phyloP scores from a whole-genome alignment of 192 early-diverging fungal genomes.

The Cetraspora pellucida region DNA sequence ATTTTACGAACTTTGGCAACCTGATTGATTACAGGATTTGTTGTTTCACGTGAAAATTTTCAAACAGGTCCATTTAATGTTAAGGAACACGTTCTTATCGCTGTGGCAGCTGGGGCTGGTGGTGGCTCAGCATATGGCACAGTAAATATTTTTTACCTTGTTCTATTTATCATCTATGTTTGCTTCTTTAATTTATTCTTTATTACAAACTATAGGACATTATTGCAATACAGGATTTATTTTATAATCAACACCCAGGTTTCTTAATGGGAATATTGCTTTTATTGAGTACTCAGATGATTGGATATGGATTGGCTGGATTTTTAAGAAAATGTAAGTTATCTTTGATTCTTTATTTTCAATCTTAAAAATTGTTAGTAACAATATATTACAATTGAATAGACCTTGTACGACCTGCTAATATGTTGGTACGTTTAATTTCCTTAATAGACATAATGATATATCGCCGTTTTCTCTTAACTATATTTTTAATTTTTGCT shows the following conservation, averaged over 20 bases:
- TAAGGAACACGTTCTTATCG: constrained; percentile 70
- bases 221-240: constrained; percentile 55
- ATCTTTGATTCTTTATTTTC: not conserved
- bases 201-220: constrained; percentile 3
- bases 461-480: not conserved
- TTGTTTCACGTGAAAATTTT: not conserved
- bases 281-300: constrained; percentile 61
- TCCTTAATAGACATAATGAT: not conserved
- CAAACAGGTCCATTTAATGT: constrained; percentile 56
- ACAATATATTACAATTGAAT: not conserved
- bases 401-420: constrained; percentile 30
- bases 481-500: constrained; percentile 68
- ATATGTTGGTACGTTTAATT: constrained; percentile 23
- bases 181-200: not conserved
- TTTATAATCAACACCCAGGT: constrained; percentile 58
- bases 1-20: not conserved
- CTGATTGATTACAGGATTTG: not conserved
- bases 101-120: constrained; percentile 55
- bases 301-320: constrained; percentile 73
- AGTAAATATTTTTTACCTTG: not conserved
- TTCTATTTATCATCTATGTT: not conserved
- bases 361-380: not conserved
- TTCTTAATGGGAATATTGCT: constrained; percentile 57
- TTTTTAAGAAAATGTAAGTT: constrained; percentile 56
- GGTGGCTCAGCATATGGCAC: constrained; percentile 53